Conservation (phyloP, 2,329 filamentous ascomycete genomes). For the Paecilomyces niveus region DNA sequence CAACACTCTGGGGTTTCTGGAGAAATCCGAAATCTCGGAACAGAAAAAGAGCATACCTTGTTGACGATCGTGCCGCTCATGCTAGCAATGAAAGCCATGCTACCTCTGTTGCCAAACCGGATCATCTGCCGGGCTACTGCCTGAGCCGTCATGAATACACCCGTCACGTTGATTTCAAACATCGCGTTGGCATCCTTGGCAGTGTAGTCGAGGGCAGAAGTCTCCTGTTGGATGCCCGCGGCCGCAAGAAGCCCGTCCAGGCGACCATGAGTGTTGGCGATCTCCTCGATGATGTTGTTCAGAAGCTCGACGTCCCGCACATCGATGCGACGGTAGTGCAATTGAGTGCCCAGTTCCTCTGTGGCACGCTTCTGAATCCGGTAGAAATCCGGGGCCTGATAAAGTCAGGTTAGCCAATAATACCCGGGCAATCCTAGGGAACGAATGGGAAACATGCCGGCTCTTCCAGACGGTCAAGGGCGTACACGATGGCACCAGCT, state of each 20-base stretch:
- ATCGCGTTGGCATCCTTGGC: conserved; percentile 55
- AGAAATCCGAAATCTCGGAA: neutral
- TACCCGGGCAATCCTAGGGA: conserved; percentile 42
- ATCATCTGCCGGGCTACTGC: conserved; percentile 60
- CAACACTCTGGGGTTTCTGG: neutral
- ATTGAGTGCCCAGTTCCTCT: conserved; percentile 56
- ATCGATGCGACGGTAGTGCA: conserved; percentile 73
- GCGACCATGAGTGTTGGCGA: conserved; percentile 62
- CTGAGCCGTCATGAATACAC: conserved; percentile 57
- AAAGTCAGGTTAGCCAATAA: neutral
- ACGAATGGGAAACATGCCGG: conserved; percentile 48
- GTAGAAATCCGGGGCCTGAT: conserved; percentile 53
- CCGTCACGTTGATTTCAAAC: conserved; percentile 56
- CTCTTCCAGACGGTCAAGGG: conserved; percentile 36
- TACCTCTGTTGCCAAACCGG: conserved; percentile 51
- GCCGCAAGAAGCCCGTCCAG: conserved; percentile 74
- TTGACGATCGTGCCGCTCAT: conserved; percentile 58
- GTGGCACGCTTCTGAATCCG: conserved; percentile 57
- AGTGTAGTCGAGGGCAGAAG: conserved; percentile 69
- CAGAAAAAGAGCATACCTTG: conserved; percentile 25
- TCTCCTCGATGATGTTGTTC: conserved; percentile 59
- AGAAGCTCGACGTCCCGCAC: conserved; percentile 65
- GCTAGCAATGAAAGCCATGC: conserved; percentile 56
- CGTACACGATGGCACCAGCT: conserved; percentile 58
- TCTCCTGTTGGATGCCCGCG: conserved; percentile 72